Base-by-base conservation (phyloP, 805 yeast species). In the Lachancea thermotolerans region DNA sequence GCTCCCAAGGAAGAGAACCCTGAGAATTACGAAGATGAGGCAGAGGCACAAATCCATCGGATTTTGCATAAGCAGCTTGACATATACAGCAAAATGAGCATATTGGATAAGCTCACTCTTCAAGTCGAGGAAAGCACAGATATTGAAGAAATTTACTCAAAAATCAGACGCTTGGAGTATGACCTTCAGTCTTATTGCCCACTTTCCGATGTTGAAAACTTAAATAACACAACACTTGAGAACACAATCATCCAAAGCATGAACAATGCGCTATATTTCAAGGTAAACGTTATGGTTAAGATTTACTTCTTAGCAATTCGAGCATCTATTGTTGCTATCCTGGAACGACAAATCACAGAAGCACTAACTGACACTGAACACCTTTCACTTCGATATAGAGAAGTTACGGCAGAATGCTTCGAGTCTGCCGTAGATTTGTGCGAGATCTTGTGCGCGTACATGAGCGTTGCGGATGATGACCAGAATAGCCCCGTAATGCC, bases 231-330 rank as follows among this genome's bases (percentile, higher is more conserved):
- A 21, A 31, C 16, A n/a, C n/a, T 27, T 6, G 12, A 12, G 16
- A 25, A 42, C 4, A 25, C 25, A 10, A 37, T 42, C 15, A 4
- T 36, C 6, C 45, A 32, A 25, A 42, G 45, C 28, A 42, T 42
- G 45, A 18, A 35, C 15, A 42, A 42, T 30, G 37, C 41, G 12
- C 29, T 37, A 2, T 15, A 37, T 14, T 42, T 42, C 12, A 42
- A 42, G 16, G 32, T 36, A 4, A 42, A 37, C 30, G 18, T 42
- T 5, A 32, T 42, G 21, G 18, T 37, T 12, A 29, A 30, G 17
- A 42, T 42, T 10, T 42, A 37, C 18, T 30, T 36, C 21, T 32
- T 42, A 4, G 45, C 45, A 14, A 37, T 42, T 5, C 36, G 45
- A 6, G 45, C 45, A 12, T 36, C 45, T 11, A 31, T 37, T 14